A percentile compares a stretch with the other conserved stretches of the same genome.
Conservation (phyloP, 2,329 filamentous ascomycete species). For the Paecilomyces sp. region DNA sequence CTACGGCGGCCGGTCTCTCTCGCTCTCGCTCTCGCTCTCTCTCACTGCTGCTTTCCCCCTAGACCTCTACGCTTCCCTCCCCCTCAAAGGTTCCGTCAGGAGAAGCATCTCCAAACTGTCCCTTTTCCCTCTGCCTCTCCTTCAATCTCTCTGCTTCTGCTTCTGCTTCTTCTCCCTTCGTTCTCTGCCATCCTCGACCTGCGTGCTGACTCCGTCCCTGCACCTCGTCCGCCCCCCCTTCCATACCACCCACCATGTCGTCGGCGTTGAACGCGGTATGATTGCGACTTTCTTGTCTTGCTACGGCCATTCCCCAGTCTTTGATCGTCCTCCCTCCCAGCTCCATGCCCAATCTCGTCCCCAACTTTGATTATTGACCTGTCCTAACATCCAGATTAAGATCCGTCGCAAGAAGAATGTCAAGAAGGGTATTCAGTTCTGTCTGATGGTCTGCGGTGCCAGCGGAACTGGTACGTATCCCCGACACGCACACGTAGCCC, state of each 20-base stretch:
- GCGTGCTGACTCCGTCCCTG: background rate
- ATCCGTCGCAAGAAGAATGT: constrained; percentile 99
- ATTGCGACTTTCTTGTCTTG: constrained; percentile 16
- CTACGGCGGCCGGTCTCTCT: background rate
- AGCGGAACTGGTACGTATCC: constrained; percentile 79
- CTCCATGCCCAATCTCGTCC: constrained; percentile 4
- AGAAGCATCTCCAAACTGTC: constrained; percentile 8
- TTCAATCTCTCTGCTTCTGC: constrained; percentile 2
- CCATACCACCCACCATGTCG: constrained; percentile 38
- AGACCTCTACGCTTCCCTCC: constrained; percentile 3
- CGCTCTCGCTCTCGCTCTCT: background rate
- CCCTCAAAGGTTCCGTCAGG: constrained; percentile 12
- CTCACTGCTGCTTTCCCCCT: background rate
- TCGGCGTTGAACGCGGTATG: constrained; percentile 49
- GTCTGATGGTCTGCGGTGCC: constrained; percentile 98
- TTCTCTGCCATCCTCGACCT: constrained; percentile 9
- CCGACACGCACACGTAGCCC: constrained; percentile 2
- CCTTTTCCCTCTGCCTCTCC: constrained; percentile 8
- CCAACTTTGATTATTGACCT: background rate
- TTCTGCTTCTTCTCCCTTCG: constrained; percentile 8
- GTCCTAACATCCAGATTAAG: constrained; percentile 59
- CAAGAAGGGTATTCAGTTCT: constrained; percentile 99
- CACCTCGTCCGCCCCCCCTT: background rate
- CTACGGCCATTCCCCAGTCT: constrained; percentile 15
- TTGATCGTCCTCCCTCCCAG: constrained; percentile 12